Evolutionary conservation across 331 rosid species (phyloP), one percentile per base, ranked within the genome.

Genomic region (Quercus phellos): DNA sequence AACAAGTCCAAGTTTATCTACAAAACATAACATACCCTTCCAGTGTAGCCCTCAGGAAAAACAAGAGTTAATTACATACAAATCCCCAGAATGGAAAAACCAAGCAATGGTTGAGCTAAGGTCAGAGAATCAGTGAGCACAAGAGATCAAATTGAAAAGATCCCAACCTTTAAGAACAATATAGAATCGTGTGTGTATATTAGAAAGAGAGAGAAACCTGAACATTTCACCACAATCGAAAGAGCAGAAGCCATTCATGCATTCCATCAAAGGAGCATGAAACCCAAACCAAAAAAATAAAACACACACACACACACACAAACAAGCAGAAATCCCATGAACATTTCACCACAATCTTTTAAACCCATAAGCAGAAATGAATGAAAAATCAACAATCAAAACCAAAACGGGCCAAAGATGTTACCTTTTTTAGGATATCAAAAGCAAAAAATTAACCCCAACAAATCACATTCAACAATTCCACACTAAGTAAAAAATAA

Each of bases 171-270:
- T 27, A 8, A 22, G 13, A 22, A 7, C 64, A 22, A 56, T 56
- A 56, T 22, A 63, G 4, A 63, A 29, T 12, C 13, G 16, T n/a
- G 6, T 27, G 26, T 16, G 32, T 18, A 55, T 19, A 34, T 1
- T 13, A 30, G 61, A 76, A 55, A 60, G 10, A 69, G 53, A 74
- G 27, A 55, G 46, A 56, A 51, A 43, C 12, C 60, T 54, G 1
- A 21, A 79, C 56, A 38, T 74, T 60, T 64, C 56, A 6, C 50
- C 18, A 72, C 79, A 35, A 64, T 74, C 71, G 42, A 38, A 35
- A 80, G 46, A 73, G 68, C 64, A 72, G 50, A 73, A 51, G 81
- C 72, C 59, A 77, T 56, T 74, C 89, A 87, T 89, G 89, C 90
- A 87, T 74, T 70, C 68, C 76, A 70, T 72, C 14, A 77, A 26